Evolutionary conservation across 768 basidiomycete species (phyloP).

Genomic region (Galerina sulciceps): DNA sequence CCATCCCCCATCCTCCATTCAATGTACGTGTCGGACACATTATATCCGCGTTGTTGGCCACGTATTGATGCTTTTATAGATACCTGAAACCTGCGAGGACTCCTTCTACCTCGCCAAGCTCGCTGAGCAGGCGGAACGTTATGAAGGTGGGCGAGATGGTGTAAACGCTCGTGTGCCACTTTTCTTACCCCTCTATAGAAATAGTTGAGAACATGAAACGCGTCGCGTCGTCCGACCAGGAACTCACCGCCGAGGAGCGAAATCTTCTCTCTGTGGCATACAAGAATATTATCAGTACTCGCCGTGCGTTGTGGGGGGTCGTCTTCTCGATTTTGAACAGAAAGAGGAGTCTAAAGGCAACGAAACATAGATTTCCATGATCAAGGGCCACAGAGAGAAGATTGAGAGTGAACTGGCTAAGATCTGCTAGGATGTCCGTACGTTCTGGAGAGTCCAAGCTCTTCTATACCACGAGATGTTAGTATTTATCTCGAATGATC

Average conservation of each 20-base stretch:
- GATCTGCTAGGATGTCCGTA: conserved; percentile 98
- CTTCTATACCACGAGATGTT: conserved; percentile 99
- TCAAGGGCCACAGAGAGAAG: too few species aligned
- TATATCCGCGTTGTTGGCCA: conserved; percentile 41
- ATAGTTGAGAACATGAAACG: conserved; percentile 99
- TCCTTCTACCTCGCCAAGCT: conserved; percentile 99
- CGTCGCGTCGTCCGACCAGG: conserved; percentile 93
- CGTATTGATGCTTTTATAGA: conserved; percentile 51
- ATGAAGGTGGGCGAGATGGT: conserved; percentile 75
- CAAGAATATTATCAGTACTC: conserved; percentile 99
- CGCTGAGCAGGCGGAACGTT: conserved; percentile 99
- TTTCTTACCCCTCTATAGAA: conserved; percentile 50
- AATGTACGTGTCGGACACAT: conserved; percentile 47
- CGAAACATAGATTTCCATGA: too few species aligned
- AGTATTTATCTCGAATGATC: conserved; percentile 28
- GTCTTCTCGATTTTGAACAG: conserved; percentile 97
- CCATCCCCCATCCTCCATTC: conserved; percentile 27
- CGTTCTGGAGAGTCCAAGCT: conserved; percentile 97
- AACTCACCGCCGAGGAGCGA: too few species aligned
- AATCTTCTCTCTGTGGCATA: conserved; percentile 99
- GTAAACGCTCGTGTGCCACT: conserved; percentile 9
- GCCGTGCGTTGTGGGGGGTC: conserved; percentile 98
- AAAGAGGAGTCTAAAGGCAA: too few species aligned
- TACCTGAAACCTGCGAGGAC: conserved; percentile 90
- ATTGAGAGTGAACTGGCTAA: too few species aligned